These are phyloP conservation scores for Craterostigma plantagineum DNA, from an alignment of 257 asterid species.

Conservation along the genomic window DNA sequence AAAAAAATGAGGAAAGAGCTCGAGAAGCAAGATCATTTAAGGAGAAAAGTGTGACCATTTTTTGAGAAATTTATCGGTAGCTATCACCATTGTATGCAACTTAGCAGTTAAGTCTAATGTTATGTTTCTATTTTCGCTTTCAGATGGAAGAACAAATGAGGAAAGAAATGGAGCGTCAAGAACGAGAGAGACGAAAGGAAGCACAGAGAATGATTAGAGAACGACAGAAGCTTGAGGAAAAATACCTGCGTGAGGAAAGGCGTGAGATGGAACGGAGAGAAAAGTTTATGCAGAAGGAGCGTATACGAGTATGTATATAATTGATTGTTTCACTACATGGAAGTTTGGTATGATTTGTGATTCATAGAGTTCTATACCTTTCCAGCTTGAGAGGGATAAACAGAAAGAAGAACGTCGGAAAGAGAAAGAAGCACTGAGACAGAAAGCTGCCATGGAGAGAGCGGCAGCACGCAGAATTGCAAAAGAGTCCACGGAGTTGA, in stretches of 20 bases:
- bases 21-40: constrained; percentile 69
- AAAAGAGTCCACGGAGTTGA: constrained; percentile 85
- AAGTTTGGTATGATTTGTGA: constrained; percentile 1
- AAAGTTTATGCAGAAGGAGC: constrained; percentile 80
- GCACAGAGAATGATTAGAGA: constrained; percentile 69
- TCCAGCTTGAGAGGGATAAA: constrained; percentile 80
- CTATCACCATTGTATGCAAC: background rate
- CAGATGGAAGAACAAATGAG: constrained; percentile 89
- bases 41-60: constrained; percentile 43
- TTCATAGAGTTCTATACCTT: constrained; percentile 3
- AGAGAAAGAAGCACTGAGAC: constrained; percentile 76
- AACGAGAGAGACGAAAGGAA: constrained; percentile 83
- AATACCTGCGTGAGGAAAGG: constrained; percentile 83
- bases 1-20: constrained; percentile 68
- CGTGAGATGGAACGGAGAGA: constrained; percentile 98
- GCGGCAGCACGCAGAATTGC: constrained; percentile 89
- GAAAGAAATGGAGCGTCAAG: constrained; percentile 90
- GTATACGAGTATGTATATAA: constrained; percentile 36
- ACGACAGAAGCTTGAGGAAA: constrained; percentile 80
- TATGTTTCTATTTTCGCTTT: background rate
- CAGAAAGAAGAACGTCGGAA: constrained; percentile 78
- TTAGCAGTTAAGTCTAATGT: background rate
- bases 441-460: constrained; percentile 81
- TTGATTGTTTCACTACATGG: background rate
- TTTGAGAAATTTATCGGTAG: background rate